Conservation (phyloP, 768 basidiomycete species). For the Stropharia rugosoannulata region DNA sequence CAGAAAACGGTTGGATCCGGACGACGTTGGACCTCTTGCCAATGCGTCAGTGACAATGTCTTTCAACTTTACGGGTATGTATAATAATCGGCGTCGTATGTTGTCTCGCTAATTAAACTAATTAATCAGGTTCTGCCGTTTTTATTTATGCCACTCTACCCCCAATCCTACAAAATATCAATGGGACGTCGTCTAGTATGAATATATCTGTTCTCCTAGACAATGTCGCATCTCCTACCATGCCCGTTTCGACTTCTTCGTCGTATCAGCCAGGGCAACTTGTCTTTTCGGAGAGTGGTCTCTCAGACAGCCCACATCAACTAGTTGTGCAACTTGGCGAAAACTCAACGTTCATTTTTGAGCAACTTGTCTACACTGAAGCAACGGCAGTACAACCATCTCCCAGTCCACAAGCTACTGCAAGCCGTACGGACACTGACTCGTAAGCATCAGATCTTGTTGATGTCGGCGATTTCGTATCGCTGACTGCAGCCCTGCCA, state of each 20-base stretch:
- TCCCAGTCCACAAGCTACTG: constrained; percentile 13
- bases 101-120: constrained; percentile 1
- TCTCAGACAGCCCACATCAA: constrained; percentile 39
- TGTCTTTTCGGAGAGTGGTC: constrained; percentile 34
- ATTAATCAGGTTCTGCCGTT: constrained; percentile 43
- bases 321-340: constrained; percentile 42
- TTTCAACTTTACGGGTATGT: constrained; percentile 45
- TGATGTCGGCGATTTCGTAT: constrained; percentile 25
- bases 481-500: background rate
- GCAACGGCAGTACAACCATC: constrained; percentile 14
- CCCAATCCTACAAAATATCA: constrained; percentile 16
- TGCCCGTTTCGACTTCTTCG: background rate
- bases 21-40: constrained; percentile 26
- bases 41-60: constrained; percentile 31
- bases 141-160: constrained; percentile 45
- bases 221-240: constrained; percentile 13
- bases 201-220: constrained; percentile 48
- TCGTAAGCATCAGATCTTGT: constrained; percentile 35
- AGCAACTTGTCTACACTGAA: constrained; percentile 41
- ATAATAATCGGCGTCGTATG: background rate
- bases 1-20: constrained; percentile 21
- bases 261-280: constrained; percentile 25
- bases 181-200: constrained; percentile 34
- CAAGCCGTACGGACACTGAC: constrained; percentile 21
- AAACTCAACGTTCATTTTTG: constrained; percentile 47